Base-by-base conservation (phyloP, 148 eudicot species). In the Selenicereus undatus region DNA sequence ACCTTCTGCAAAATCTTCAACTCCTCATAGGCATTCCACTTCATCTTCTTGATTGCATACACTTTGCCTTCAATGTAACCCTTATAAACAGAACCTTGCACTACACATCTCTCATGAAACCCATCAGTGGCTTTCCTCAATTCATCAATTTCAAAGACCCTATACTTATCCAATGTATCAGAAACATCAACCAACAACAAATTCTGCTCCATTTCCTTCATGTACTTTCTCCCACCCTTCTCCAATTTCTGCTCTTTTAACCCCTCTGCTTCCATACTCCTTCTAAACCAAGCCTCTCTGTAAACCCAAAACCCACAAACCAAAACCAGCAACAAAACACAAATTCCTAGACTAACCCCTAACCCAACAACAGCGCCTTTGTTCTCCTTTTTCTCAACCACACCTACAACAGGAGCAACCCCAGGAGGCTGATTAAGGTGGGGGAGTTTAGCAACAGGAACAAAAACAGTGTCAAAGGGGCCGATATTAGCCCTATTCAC, bases 1-100 rank as follows among this genome's bases (percentile, higher is more conserved):
- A 95, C 99, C 99, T 93, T 93, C 82, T 95, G 99, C 80, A 95
- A 84, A 77, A 95, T 95, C 92, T 92, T 95, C 81, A 95, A 87
- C 52, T 95, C 97, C 79, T 93, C 97, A 86, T 84, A 88, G 66
- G 99, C 97, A 93, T 95, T 92, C 99, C 97, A 95, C 82, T 93
- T 92, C 97, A 95, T 95, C 83, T 91, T 93, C 95, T 95, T 95
- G 83, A 95, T 91, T 3, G 99, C 99, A 87, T 75, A 89, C 35
- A 76, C 16, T 54, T 85, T 88, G 0, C 93, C 99, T 89, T 88
- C 88, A 82, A 95, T 87, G 70, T 64, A 81, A 29, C 95, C 97
- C 84, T 85, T 93, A 51, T 90, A 95, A 68, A 95, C 97, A 82
- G 95, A 92, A 22, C 99, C 99, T 27, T 91, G 90, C 78, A 95